Evolutionary conservation across 176 grass and related monocot species (phyloP).

Genomic region (Tillandsia leiboldiana): DNA sequence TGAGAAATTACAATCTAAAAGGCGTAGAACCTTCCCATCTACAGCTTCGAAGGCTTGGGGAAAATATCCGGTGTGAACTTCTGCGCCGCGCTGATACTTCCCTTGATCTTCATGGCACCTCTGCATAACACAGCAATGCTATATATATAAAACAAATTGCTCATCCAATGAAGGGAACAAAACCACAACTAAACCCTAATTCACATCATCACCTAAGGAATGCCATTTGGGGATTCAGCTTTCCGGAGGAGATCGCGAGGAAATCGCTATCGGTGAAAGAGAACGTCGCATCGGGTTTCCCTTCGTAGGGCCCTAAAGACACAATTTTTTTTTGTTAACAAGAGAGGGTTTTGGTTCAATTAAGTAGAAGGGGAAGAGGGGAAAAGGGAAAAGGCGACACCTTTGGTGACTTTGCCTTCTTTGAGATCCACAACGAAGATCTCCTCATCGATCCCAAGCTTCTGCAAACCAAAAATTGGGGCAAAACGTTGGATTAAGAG

Average conservation of each 20-base stretch:
- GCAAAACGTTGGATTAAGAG: slow-evolving; percentile 7
- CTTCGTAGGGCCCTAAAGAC: slow-evolving; percentile 46
- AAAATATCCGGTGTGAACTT: slow-evolving; percentile 96
- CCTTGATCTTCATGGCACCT: slow-evolving; percentile 86
- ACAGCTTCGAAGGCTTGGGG: slow-evolving; percentile 75
- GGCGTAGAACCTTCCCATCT: slow-evolving; percentile 15
- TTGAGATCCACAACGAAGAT: slow-evolving; percentile 89
- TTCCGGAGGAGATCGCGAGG: slow-evolving; percentile 52
- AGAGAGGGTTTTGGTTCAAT: not conserved
- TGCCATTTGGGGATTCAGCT: slow-evolving; percentile 79
- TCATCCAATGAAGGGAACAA: not conserved
- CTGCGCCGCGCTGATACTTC: slow-evolving; percentile 66
- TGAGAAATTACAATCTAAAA: not conserved
- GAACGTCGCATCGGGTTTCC: slow-evolving; percentile 72
- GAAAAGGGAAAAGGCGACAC: slow-evolving; percentile 12
- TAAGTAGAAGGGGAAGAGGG: not conserved
- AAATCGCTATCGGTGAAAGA: slow-evolving; percentile 88
- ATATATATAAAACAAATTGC: not conserved
- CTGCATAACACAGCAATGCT: slow-evolving; percentile 25
- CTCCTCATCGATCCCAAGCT: slow-evolving; percentile 75
- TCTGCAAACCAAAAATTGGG: slow-evolving; percentile 25
- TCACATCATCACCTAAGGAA: slow-evolving; percentile 44
- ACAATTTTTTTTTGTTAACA: slow-evolving; percentile 12
- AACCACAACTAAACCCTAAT: not conserved
- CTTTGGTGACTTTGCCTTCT: slow-evolving; percentile 73